Evolutionary conservation across 2,329 filamentous ascomycete species (phyloP).

Genomic region (Penicillium sp.): DNA sequence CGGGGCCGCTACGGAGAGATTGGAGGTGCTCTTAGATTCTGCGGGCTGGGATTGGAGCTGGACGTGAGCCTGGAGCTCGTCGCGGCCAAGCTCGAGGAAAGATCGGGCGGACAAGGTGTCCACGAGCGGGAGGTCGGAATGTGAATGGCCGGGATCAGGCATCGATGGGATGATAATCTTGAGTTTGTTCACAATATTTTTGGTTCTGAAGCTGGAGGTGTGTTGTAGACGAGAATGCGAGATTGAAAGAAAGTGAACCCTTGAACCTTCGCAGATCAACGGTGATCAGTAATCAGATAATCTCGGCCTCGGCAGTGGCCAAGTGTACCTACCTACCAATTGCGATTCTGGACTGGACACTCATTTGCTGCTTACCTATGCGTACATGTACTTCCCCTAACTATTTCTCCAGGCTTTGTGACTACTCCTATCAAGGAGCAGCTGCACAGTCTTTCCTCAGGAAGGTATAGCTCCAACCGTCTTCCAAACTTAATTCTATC

Average conservation of each 20-base stretch:
- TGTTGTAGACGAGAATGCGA: not conserved
- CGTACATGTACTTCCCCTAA: not conserved
- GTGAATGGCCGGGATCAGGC: constrained; percentile 6
- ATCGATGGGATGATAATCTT: constrained; percentile 6
- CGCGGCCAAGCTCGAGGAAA: constrained; percentile 21
- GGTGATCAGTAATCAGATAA: constrained; percentile 6
- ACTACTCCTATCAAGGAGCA: not conserved
- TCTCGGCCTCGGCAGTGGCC: constrained; percentile 2
- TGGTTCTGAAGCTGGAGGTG: not conserved
- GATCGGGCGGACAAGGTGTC: constrained; percentile 27
- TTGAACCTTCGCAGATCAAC: not conserved
- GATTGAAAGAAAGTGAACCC: not conserved
- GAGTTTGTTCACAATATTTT: not conserved
- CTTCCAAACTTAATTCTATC: not conserved
- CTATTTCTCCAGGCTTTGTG: not conserved
- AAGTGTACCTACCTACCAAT: not conserved
- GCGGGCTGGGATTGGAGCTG: not conserved
- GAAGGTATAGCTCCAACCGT: not conserved
- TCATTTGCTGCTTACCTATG: too few species aligned
- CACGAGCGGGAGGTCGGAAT: constrained; percentile 10
- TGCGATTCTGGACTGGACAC: too few species aligned
- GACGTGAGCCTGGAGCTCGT: not conserved
- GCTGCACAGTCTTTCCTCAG: constrained; percentile 1
- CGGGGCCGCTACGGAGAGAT: not conserved
- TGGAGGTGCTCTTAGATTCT: not conserved